Evolutionary conservation across 2,329 filamentous ascomycete species (phyloP).

Genomic region (Coniochaeta ligniaria): DNA sequence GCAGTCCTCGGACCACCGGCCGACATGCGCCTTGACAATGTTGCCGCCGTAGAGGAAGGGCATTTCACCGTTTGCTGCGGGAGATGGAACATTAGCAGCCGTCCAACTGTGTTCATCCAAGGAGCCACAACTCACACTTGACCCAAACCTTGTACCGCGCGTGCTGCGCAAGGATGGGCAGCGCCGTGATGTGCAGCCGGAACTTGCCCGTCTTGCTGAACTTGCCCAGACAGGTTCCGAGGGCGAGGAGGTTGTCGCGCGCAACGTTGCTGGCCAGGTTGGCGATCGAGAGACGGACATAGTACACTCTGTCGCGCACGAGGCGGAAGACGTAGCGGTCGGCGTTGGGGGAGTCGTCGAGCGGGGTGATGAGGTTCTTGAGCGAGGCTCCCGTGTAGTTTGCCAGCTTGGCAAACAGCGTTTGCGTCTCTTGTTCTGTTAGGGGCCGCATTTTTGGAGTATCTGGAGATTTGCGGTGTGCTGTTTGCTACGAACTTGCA

Average conservation of each 20-base stretch:
- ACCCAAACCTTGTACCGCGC: constrained; percentile 97
- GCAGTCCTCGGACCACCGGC: constrained; percentile 82
- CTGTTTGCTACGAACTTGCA: not conserved
- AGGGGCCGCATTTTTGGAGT: constrained; percentile 65
- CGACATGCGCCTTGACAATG: constrained; percentile 64
- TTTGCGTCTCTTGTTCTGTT: constrained; percentile 72
- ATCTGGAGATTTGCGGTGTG: not conserved
- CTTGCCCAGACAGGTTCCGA: constrained; percentile 87
- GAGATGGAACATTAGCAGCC: not conserved
- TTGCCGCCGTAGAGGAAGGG: constrained; percentile 94
- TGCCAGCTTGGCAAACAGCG: constrained; percentile 71
- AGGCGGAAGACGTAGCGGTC: constrained; percentile 84
- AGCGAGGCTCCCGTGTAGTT: constrained; percentile 86
- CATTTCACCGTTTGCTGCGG: constrained; percentile 79
- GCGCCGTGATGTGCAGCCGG: constrained; percentile 79
- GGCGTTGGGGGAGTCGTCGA: constrained; percentile 57
- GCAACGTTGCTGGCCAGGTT: constrained; percentile 85
- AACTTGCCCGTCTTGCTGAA: constrained; percentile 98
- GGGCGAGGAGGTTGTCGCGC: constrained; percentile 71
- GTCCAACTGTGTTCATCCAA: not conserved
- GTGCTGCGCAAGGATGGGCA: constrained; percentile 83
- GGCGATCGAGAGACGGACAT: constrained; percentile 80
- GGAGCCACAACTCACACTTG: constrained; percentile 39
- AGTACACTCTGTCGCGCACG: constrained; percentile 72
- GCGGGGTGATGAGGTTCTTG: constrained; percentile 73